These are phyloP conservation scores for Xylaria sp. DNA, from an alignment of 2,329 filamentous ascomycete species.

Conservation along the genomic window DNA sequence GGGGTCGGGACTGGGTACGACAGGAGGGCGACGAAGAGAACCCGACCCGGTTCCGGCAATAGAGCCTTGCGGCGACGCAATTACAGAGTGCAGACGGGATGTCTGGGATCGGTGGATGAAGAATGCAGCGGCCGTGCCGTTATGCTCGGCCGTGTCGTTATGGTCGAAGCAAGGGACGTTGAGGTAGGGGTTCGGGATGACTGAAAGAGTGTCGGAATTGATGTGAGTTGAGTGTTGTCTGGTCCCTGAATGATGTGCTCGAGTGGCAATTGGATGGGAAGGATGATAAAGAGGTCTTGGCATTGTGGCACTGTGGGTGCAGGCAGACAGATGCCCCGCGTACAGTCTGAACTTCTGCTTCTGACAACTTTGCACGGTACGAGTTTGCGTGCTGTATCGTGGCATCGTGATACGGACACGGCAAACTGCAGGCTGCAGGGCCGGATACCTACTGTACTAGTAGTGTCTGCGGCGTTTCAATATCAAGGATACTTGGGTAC, in stretches of 20 bases:
- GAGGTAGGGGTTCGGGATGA: neutral
- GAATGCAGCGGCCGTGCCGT: neutral
- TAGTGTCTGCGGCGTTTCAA: neutral
- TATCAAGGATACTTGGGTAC: no score
- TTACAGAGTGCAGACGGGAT: neutral
- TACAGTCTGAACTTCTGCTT: no score
- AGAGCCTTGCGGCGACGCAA: neutral
- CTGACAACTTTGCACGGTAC: no score
- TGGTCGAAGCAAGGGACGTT: neutral
- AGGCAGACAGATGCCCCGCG: neutral
- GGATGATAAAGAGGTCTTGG: conserved; percentile 14
- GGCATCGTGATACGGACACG: no score
- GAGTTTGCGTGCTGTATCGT: no score
- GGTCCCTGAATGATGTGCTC: neutral
- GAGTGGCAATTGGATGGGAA: conserved; percentile 12
- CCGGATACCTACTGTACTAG: no score
- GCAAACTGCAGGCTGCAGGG: neutral
- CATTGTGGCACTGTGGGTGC: conserved; percentile 6
- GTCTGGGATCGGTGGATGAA: neutral
- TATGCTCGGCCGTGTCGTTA: neutral
- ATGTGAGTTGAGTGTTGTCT: neutral
- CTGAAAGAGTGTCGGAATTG: neutral
- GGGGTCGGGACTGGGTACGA: neutral
- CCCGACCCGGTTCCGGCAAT: conserved; percentile 8
- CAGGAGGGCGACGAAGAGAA: neutral